Evolutionary conservation across 129 eudicot species (phyloP).

Genomic region (Calendula officinalis): DNA sequence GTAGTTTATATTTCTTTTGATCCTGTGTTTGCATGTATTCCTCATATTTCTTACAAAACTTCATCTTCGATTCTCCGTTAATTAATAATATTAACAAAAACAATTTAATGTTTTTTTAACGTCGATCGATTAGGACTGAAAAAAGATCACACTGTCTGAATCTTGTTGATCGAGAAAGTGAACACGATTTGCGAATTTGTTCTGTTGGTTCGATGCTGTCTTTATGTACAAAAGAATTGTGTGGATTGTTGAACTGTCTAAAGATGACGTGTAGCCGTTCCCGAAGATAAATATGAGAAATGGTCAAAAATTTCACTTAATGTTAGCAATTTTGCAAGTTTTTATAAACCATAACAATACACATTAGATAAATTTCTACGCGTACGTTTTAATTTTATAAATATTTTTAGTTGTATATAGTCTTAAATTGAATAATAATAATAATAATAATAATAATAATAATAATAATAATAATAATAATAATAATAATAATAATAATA

Average conservation of each 20-base stretch:
- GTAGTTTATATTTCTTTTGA: constrained; percentile 25
- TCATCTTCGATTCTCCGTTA: constrained; percentile 12
- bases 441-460: no score
- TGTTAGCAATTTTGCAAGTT: background rate
- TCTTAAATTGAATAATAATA: no score
- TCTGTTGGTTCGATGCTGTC: background rate
- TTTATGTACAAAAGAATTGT: background rate
- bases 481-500: no score
- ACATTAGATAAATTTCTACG: no score
- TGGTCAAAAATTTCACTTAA: background rate
- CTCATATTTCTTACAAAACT: constrained; percentile 35
- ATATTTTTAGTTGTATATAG: no score
- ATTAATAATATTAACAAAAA: background rate
- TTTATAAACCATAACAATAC: background rate
- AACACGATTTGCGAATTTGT: background rate
- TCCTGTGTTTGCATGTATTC: constrained; percentile 39
- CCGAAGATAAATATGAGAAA: constrained; percentile 8
- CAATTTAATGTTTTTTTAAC: background rate
- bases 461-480: no score
- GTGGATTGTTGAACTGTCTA: background rate
- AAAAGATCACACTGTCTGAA: background rate
- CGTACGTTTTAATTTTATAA: no score
- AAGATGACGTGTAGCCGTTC: background rate
- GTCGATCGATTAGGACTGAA: constrained; percentile 11
- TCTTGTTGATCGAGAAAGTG: constrained; percentile 6